Conservation (phyloP, 2,329 filamentous ascomycete species). For the Aspergillus amoenus region DNA sequence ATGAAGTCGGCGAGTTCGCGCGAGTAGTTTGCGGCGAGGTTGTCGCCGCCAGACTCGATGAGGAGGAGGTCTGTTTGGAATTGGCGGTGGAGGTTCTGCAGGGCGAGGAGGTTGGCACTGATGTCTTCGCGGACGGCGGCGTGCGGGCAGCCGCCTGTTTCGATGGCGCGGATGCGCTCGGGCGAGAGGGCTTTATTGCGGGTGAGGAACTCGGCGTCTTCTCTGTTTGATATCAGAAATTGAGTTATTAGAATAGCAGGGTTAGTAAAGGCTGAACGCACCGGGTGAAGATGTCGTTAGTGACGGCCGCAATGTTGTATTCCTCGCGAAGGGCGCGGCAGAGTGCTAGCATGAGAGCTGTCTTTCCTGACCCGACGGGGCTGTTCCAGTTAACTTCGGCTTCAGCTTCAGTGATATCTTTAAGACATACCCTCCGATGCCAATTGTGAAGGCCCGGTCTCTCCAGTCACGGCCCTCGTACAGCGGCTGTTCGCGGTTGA, state of each 20-base stretch:
- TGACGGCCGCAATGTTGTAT: slow-evolving; percentile 90
- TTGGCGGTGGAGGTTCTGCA: slow-evolving; percentile 80
- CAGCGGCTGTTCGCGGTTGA: slow-evolving; percentile 90
- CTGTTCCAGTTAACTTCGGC: slow-evolving; percentile 45
- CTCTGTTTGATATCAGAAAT: slow-evolving; percentile 46
- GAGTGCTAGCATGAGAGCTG: slow-evolving; percentile 91
- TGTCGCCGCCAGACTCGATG: slow-evolving; percentile 95
- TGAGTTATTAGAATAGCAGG: neutral
- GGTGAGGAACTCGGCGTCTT: slow-evolving; percentile 97
- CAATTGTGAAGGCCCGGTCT: slow-evolving; percentile 88
- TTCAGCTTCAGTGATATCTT: neutral
- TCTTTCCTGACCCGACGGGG: slow-evolving; percentile 95
- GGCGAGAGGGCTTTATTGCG: slow-evolving; percentile 79
- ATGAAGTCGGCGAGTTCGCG: slow-evolving; percentile 96
- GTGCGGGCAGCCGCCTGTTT: slow-evolving; percentile 96
- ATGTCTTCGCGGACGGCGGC: slow-evolving; percentile 98
- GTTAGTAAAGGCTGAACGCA: slow-evolving; percentile 17
- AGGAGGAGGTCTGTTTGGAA: slow-evolving; percentile 82
- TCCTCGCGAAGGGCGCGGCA: slow-evolving; percentile 77
- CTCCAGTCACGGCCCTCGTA: slow-evolving; percentile 84
- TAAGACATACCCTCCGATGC: slow-evolving; percentile 82
- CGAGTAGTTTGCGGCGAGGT: slow-evolving; percentile 94
- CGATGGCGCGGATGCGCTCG: slow-evolving; percentile 85
- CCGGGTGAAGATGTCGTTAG: slow-evolving; percentile 97
- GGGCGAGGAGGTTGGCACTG: slow-evolving; percentile 83